Evolutionary conservation across 2,329 filamentous ascomycete species (phyloP).

Genomic region (Ciborinia camelliae): DNA sequence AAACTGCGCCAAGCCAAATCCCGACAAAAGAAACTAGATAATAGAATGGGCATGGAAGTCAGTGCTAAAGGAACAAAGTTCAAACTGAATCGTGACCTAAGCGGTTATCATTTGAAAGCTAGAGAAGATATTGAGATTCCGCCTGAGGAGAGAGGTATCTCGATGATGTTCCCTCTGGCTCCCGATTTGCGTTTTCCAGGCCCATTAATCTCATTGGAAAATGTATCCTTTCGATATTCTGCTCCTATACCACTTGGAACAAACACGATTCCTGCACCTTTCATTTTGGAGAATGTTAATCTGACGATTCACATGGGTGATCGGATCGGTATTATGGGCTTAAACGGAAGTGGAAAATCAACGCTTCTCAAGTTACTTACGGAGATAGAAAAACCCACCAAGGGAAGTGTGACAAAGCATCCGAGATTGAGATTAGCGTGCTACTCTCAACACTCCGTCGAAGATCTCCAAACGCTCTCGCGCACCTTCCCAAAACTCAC

Average conservation of each 20-base stretch:
- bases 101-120: slow-evolving; percentile 55
- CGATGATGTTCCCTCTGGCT: slow-evolving; percentile 58
- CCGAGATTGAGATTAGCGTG: slow-evolving; percentile 68
- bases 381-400: slow-evolving; percentile 54
- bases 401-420: slow-evolving; percentile 62
- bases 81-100: slow-evolving; percentile 73
- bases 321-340: slow-evolving; percentile 69
- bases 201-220: slow-evolving; percentile 68
- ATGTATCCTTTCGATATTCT: slow-evolving; percentile 62
- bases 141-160: slow-evolving; percentile 55
- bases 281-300: slow-evolving; percentile 59
- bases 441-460: slow-evolving; percentile 77
- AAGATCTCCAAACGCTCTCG: slow-evolving; percentile 59
- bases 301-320: slow-evolving; percentile 71
- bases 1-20: slow-evolving; percentile 83
- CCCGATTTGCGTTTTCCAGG: slow-evolving; percentile 72
- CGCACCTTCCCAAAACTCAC: slow-evolving; percentile 51
- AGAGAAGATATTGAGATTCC: slow-evolving; percentile 71
- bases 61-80: slow-evolving; percentile 69
- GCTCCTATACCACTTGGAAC: slow-evolving; percentile 33
- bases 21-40: slow-evolving; percentile 79
- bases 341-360: slow-evolving; percentile 81
- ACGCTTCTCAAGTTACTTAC: slow-evolving; percentile 71
- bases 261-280: slow-evolving; percentile 32
- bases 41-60: slow-evolving; percentile 74